Percentiles rank a stretch among this genome's conserved stretches.
These are phyloP conservation scores for Hyphodiscus sp. DNA, from an alignment of 2,329 filamentous ascomycete species.

Conservation along the genomic window DNA sequence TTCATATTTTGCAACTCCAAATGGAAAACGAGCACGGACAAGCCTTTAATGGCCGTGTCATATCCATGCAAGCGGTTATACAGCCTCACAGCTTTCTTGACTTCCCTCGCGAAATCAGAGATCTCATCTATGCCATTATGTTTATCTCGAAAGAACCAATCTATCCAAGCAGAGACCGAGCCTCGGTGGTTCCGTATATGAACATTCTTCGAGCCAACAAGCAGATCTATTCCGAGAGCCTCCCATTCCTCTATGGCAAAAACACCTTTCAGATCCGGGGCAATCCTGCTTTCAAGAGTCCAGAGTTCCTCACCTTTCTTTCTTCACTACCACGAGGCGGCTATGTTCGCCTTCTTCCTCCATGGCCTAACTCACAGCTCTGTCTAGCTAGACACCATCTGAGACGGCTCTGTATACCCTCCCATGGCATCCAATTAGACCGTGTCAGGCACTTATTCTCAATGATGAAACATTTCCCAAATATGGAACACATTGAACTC, in stretches of 20 bases:
- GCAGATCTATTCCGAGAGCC: conserved; percentile 13
- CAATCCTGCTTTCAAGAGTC: conserved; percentile 8
- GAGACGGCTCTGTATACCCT: conserved; percentile 13
- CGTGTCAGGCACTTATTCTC: conserved; percentile 14
- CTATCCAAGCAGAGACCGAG: conserved; percentile 13
- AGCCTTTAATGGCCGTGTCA: not conserved
- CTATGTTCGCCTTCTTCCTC: not conserved
- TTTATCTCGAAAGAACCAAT: conserved; percentile 7
- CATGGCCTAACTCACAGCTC: conserved; percentile 1
- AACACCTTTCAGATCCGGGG: conserved; percentile 17
- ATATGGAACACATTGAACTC: conserved; percentile 12
- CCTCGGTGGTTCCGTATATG: conserved; percentile 7
- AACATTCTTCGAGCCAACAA: conserved; percentile 12
- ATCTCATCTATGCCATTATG: conserved; percentile 14
- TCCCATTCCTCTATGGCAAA: conserved; percentile 12
- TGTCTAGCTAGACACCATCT: conserved; percentile 12
- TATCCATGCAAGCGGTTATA: conserved; percentile 1
- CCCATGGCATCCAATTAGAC: conserved; percentile 12
- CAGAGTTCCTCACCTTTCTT: conserved; percentile 14
- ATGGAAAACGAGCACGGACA: not conserved
- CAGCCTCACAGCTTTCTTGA: conserved; percentile 1
- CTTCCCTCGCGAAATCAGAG: conserved; percentile 16
- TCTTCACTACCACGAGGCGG: not conserved
- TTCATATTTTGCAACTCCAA: not conserved
- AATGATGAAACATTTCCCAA: conserved; percentile 17